Conservation (phyloP, 805 yeast species). For the Saturnispora silvae region DNA sequence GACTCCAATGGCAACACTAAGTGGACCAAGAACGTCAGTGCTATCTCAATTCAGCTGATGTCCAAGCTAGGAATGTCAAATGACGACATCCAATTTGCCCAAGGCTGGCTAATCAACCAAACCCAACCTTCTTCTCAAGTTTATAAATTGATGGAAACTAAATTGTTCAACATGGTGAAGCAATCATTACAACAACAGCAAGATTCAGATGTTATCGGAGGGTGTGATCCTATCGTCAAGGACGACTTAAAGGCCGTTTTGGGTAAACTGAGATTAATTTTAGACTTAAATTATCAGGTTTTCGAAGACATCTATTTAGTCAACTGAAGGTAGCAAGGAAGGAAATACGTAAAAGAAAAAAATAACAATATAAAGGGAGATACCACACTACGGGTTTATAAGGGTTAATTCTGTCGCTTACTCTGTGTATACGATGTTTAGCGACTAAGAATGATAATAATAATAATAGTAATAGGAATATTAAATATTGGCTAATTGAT, state of each 20-base stretch:
- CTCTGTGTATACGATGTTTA: too few relatives aligned
- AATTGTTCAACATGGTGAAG: slow-evolving; percentile 25
- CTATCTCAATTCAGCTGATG: slow-evolving; percentile 59
- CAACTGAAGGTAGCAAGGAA: background rate
- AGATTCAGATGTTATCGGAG: slow-evolving; percentile 14
- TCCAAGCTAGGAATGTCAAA: slow-evolving; percentile 28
- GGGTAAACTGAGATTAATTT: slow-evolving; percentile 51
- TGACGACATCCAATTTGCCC: slow-evolving; percentile 48
- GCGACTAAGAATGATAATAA: too few relatives aligned
- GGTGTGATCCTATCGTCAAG: slow-evolving; percentile 21
- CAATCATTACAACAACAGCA: slow-evolving; percentile 5
- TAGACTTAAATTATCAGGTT: slow-evolving; percentile 75
- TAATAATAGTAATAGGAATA: too few relatives aligned
- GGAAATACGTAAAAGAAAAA: too few relatives aligned
- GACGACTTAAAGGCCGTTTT: slow-evolving; percentile 52
- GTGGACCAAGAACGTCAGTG: slow-evolving; percentile 76
- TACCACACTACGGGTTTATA: too few relatives aligned
- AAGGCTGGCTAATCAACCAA: slow-evolving; percentile 74
- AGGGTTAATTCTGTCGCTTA: too few relatives aligned
- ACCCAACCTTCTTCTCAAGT: slow-evolving; percentile 75
- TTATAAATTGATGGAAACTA: slow-evolving; percentile 64
- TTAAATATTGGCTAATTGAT: too few relatives aligned
- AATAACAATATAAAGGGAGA: too few relatives aligned
- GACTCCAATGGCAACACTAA: slow-evolving; percentile 81
- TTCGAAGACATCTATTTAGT: slow-evolving; percentile 54